Conservation (phyloP, 2,329 filamentous ascomycete species). For the Penicillium glabrum region DNA sequence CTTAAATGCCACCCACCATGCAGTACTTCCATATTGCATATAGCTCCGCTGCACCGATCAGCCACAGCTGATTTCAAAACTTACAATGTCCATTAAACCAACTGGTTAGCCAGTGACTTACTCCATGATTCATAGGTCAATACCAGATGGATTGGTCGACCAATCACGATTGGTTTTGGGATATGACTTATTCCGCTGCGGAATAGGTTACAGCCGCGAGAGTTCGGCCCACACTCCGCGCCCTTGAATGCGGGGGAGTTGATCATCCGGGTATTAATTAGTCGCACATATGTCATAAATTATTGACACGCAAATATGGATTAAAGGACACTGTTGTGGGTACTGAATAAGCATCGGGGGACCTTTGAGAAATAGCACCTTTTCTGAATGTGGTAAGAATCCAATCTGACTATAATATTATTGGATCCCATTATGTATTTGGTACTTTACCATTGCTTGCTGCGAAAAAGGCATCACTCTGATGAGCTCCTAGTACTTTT, state of each 20-base stretch:
- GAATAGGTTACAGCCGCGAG: conserved; percentile 13
- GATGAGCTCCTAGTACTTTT: too few relatives aligned
- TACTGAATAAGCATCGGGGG: neutral
- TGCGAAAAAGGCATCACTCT: too few relatives aligned
- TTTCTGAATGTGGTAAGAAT: too few relatives aligned
- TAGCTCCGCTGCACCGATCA: too few relatives aligned
- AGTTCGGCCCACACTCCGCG: neutral
- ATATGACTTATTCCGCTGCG: conserved; percentile 19
- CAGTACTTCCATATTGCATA: neutral
- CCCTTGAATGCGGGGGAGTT: neutral
- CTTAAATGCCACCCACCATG: neutral
- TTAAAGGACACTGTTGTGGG: neutral
- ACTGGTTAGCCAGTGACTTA: neutral
- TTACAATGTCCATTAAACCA: neutral
- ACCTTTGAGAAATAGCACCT: too few relatives aligned
- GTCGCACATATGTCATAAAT: neutral
- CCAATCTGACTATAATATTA: too few relatives aligned
- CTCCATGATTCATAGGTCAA: neutral
- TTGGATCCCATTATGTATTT: too few relatives aligned
- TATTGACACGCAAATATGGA: neutral
- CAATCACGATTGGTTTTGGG: conserved; percentile 11
- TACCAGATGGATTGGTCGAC: neutral
- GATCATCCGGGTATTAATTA: neutral
- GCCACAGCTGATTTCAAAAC: too few relatives aligned
- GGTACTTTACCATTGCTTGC: too few relatives aligned